These are phyloP conservation scores for Pythium oligandrum DNA, from an alignment of 352 stramenopile genomes.

Conservation along the genomic window DNA sequence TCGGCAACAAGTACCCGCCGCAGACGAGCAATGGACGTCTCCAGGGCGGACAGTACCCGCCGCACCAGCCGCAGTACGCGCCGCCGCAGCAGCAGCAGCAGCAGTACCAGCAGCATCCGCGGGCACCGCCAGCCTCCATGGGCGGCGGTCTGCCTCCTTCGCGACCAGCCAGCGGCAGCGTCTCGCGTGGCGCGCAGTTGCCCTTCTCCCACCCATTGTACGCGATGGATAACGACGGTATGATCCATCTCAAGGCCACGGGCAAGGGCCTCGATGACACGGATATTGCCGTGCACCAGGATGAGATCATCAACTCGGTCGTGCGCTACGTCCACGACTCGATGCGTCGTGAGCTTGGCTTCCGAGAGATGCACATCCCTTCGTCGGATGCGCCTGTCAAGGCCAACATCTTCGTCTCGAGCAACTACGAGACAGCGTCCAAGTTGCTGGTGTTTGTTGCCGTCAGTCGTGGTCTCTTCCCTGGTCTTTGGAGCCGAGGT, in stretches of 20 bases:
- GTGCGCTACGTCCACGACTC: constrained; percentile 86
- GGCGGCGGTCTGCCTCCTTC: no score
- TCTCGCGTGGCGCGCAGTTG: constrained; percentile 26
- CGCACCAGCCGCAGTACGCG: constrained; percentile 17
- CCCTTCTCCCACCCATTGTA: constrained; percentile 79
- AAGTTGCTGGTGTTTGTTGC: constrained; percentile 86
- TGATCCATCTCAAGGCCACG: constrained; percentile 83
- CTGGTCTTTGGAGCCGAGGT: constrained; percentile 81
- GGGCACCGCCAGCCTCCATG: not conserved
- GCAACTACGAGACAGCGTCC: constrained; percentile 74
- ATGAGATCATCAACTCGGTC: constrained; percentile 84
- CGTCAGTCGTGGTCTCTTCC: constrained; percentile 73
- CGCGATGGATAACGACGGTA: constrained; percentile 78
- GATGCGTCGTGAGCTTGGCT: constrained; percentile 75
- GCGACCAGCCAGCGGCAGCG: not conserved
- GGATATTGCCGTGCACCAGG: constrained; percentile 83
- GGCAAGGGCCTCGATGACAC: constrained; percentile 78
- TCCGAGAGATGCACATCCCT: constrained; percentile 72
- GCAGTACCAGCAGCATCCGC: constrained; percentile 4
- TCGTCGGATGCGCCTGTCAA: constrained; percentile 65
- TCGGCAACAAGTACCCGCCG: constrained; percentile 43
- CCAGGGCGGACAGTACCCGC: constrained; percentile 8
- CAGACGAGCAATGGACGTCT: constrained; percentile 31
- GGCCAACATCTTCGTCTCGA: constrained; percentile 81
- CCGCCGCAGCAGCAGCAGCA: constrained; percentile 7